Evolutionary conservation across 2,329 filamentous ascomycete genomes (phyloP).

Genomic region (Parafenestella ontariensis): DNA sequence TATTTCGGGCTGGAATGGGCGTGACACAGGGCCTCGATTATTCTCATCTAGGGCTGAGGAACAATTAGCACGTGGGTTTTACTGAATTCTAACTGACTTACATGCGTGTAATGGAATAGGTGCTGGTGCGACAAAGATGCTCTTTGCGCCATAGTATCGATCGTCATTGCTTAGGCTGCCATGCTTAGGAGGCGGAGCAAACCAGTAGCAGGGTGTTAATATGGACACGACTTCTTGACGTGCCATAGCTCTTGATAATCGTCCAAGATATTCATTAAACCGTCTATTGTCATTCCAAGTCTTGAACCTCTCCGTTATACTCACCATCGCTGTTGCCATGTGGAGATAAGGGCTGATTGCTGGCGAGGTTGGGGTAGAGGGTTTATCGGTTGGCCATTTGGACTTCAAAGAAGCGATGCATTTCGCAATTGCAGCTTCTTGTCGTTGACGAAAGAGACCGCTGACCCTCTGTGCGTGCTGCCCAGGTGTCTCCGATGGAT

Average conservation of each 20-base stretch:
- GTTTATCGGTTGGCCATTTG: constrained; percentile 29
- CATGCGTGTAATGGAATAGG: background rate
- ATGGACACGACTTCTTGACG: constrained; percentile 6
- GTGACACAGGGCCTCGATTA: background rate
- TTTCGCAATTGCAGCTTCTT: constrained; percentile 8
- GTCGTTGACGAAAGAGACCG: constrained; percentile 3
- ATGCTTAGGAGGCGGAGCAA: background rate
- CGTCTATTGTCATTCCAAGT: constrained; percentile 48
- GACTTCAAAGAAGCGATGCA: constrained; percentile 19
- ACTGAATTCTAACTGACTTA: too few relatives aligned
- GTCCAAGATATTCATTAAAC: constrained; percentile 44
- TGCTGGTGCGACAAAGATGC: constrained; percentile 8
- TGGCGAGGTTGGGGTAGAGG: constrained; percentile 6
- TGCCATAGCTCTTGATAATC: constrained; percentile 15
- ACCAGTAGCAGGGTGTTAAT: background rate
- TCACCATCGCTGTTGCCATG: constrained; percentile 13
- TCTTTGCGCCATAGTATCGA: constrained; percentile 5
- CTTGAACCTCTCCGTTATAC: constrained; percentile 21
- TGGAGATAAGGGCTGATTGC: constrained; percentile 23
- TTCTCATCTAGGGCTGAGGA: background rate
- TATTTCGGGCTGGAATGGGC: constrained; percentile 4
- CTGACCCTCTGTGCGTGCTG: constrained; percentile 14
- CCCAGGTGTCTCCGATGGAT: constrained; percentile 14
- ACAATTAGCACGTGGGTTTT: too few relatives aligned
- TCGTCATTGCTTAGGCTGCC: background rate